phyloP scores from a whole-genome alignment of 1,284 basidiomycete species.

The Trichosporon sp. region DNA sequence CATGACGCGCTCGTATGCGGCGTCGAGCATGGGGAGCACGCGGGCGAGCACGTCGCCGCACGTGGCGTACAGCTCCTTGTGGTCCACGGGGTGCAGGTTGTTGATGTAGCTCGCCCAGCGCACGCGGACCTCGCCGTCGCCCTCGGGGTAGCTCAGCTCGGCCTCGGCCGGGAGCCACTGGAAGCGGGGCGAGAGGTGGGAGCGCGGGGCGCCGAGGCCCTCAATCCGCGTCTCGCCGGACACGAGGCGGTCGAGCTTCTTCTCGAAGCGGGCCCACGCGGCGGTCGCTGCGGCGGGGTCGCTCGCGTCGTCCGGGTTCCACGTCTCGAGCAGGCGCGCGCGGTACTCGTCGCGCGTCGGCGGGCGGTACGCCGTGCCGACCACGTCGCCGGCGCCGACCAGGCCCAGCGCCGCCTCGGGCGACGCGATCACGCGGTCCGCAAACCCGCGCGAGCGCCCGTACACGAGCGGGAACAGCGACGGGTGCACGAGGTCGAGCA shows the following conservation, averaged over 20 bases:
- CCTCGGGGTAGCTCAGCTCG: not conserved
- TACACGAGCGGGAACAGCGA: slow-evolving; percentile 11
- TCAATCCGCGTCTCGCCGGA: not conserved
- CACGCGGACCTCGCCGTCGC: not conserved
- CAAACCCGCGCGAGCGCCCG: not conserved
- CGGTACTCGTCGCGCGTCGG: not conserved
- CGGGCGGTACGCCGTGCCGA: not conserved
- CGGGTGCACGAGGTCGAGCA: slow-evolving; percentile 16
- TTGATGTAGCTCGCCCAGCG: slow-evolving; percentile 15
- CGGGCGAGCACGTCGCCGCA: not conserved
- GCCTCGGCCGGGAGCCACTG: slow-evolving; percentile 16
- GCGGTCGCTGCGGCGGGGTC: not conserved
- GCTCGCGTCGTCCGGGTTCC: not conserved
- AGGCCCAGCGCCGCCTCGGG: not conserved
- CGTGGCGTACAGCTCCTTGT: slow-evolving; percentile 6
- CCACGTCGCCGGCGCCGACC: not conserved
- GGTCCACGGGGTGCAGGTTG: slow-evolving; percentile 9
- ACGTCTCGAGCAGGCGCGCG: not conserved
- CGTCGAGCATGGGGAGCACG: not conserved
- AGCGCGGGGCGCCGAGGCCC: not conserved
- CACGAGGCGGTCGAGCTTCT: not conserved
- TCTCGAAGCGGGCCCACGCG: not conserved
- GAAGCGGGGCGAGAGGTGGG: not conserved
- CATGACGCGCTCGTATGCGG: slow-evolving; percentile 6
- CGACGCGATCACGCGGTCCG: not conserved